A percentile compares a stretch with the other conserved stretches of the same genome.
Evolutionary conservation across 345 rosid genomes (phyloP).

Genomic region (Streptanthus diversifolius): DNA sequence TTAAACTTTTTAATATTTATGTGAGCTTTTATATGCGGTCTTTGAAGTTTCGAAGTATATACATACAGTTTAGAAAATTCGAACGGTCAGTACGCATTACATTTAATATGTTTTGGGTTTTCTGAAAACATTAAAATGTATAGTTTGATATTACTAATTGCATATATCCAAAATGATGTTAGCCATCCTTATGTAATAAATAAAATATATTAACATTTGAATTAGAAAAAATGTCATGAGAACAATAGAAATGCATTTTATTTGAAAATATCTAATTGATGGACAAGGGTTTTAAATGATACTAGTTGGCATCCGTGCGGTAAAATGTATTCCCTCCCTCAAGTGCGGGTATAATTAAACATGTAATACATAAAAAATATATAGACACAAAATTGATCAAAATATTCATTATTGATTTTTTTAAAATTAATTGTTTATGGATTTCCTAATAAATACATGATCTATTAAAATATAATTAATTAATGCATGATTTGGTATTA

Average conservation of each 20-base stretch:
- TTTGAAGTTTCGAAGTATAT: not conserved
- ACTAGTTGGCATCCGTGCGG: too few relatives aligned
- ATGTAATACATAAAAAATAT: not conserved
- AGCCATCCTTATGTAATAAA: too few relatives aligned
- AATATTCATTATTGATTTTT: not conserved
- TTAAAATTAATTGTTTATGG: not conserved
- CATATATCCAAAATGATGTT: too few relatives aligned
- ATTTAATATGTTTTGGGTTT: not conserved
- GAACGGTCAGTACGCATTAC: not conserved
- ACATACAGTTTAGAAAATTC: not conserved
- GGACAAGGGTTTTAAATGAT: too few relatives aligned
- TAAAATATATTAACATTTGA: too few relatives aligned
- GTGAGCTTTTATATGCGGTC: not conserved
- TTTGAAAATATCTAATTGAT: too few relatives aligned
- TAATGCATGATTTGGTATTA: not conserved
- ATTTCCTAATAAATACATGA: not conserved
- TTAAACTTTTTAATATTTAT: not conserved
- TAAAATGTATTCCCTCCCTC: too few relatives aligned
- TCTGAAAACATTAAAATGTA: not conserved
- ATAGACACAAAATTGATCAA: not conserved
- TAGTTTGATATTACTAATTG: too few relatives aligned
- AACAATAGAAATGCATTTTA: too few relatives aligned
- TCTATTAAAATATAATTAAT: not conserved
- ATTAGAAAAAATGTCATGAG: too few relatives aligned
- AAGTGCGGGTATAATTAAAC: not conserved